phyloP scores from a whole-genome alignment of 495 filamentous ascomycete species.

The Penicillium cosmopolitanum region DNA sequence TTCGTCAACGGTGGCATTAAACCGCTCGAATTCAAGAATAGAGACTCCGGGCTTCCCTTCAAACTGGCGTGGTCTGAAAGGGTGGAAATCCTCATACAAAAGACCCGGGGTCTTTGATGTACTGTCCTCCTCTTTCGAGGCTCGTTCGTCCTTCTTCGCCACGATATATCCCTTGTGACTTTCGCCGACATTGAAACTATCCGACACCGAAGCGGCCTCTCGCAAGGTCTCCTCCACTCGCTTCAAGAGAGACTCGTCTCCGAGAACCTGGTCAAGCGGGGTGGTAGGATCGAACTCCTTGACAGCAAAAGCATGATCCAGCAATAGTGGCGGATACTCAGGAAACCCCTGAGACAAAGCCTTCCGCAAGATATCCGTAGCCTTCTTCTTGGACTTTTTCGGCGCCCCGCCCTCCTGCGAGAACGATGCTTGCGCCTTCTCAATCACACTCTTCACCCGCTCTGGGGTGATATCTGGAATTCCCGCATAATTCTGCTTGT shows the following conservation, averaged over 20 bases:
- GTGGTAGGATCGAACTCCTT: constrained; percentile 66
- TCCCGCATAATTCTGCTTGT: constrained; percentile 80
- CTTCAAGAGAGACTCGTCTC: constrained; percentile 64
- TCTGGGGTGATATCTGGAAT: constrained; percentile 74
- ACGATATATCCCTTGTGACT: constrained; percentile 79
- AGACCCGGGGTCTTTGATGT: constrained; percentile 51
- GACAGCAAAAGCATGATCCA: constrained; percentile 82
- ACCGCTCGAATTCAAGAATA: constrained; percentile 76
- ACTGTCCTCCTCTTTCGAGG: constrained; percentile 41
- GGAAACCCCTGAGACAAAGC: constrained; percentile 80
- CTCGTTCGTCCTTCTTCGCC: constrained; percentile 62
- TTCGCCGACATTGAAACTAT: constrained; percentile 35
- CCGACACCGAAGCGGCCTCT: constrained; percentile 61
- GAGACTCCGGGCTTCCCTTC: constrained; percentile 63
- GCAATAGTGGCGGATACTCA: constrained; percentile 81
- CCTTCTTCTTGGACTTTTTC: constrained; percentile 81
- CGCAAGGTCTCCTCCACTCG: constrained; percentile 65
- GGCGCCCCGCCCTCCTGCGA: constrained; percentile 51
- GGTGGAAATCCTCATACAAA: constrained; percentile 94
- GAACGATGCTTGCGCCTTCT: constrained; percentile 62
- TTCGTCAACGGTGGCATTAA: constrained; percentile 92
- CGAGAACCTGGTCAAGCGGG: constrained; percentile 68
- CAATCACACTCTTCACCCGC: constrained; percentile 68
- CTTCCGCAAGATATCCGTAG: constrained; percentile 75
- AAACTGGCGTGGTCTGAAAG: constrained; percentile 86